Evolutionary conservation across 2,329 filamentous ascomycete species (phyloP), one percentile per base, ranked within the genome.

Genomic region (Paracamarosporium sp.): DNA sequence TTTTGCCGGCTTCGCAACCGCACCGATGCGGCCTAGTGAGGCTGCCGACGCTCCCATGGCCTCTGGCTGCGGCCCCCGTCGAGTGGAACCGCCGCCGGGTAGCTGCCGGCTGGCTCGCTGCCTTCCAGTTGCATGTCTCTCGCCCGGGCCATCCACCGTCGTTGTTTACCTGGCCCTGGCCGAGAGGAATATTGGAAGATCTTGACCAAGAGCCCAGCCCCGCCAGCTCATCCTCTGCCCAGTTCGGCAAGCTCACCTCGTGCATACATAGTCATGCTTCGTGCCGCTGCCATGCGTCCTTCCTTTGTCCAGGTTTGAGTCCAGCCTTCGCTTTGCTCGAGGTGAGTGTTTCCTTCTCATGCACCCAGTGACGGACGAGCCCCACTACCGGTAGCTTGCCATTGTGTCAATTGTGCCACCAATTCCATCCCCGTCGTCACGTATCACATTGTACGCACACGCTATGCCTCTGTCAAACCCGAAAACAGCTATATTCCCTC

Each of bases 261-360:
- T 58, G 64, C 59, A 47, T 53, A 55, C 61, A 73, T 74, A 73
- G 63, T 64, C 65, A 64, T 46, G 56, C 61, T 30, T 62, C 54
- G 55, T 63, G 61, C 66, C 65, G 59, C 64, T 57, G 51, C 28
- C 28, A 45, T 54, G 48, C 55, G 27, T 56, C 48, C 57, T 60
- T 52, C 57, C 50, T 40, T 59, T 55, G 55, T 38, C 61, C 62
- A 62, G 67, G 61, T 63, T 60, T 55, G 62, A 62, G 60, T 59
- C 52, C 64, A 67, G 60, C 57, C 63, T 63, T 70, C 61, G 64
- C 70, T 66, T 62, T 56, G 62, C 58, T 53, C 57, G 62, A 74
- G 72, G 73, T 74, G 66, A 55, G 69, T 71, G 17, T 35, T 54
- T 22, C 27, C 48, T 41, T 31, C 35, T 17, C 12, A 31, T 17